Evolutionary conservation across 2,329 filamentous ascomycete genomes (phyloP).

Genomic region (Xylaria sp.): DNA sequence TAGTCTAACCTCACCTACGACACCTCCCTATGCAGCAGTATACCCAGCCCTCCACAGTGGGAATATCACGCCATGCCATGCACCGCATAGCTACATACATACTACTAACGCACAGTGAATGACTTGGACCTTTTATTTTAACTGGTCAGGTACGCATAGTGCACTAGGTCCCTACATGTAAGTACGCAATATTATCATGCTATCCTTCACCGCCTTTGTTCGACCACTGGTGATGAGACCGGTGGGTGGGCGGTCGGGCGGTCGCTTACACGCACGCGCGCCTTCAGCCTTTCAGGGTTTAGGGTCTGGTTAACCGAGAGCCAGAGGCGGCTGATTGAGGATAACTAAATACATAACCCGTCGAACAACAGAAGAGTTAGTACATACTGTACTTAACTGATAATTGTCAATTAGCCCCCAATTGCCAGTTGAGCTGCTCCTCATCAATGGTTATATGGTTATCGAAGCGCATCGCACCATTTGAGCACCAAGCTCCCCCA

Average conservation of each 20-base stretch:
- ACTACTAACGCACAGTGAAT: not conserved
- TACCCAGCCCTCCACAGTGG: slow-evolving; percentile 21
- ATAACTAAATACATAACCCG: not conserved
- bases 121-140: slow-evolving; percentile 15
- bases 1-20: slow-evolving; percentile 10
- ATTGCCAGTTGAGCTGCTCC: slow-evolving; percentile 9
- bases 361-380: not conserved
- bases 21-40: not conserved
- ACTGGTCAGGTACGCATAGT: not conserved
- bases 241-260: not conserved
- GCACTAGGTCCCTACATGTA: not conserved
- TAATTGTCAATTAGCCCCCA: slow-evolving; percentile 8
- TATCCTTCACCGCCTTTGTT: slow-evolving; percentile 36
- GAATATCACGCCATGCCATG: slow-evolving; percentile 18
- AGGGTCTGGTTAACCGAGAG: slow-evolving; percentile 25
- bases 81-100: slow-evolving; percentile 12
- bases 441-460: not conserved
- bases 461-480: slow-evolving; percentile 2
- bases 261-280: slow-evolving; percentile 9
- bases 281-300: slow-evolving; percentile 10
- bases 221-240: not conserved
- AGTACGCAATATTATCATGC: not conserved
- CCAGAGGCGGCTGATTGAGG: slow-evolving; percentile 27
- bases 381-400: not conserved
- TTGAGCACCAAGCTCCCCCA: not conserved